Evolutionary conservation across 2,329 filamentous ascomycete genomes (phyloP), one percentile per base, ranked within the genome.

Genomic region (Thelonectria rubi): DNA sequence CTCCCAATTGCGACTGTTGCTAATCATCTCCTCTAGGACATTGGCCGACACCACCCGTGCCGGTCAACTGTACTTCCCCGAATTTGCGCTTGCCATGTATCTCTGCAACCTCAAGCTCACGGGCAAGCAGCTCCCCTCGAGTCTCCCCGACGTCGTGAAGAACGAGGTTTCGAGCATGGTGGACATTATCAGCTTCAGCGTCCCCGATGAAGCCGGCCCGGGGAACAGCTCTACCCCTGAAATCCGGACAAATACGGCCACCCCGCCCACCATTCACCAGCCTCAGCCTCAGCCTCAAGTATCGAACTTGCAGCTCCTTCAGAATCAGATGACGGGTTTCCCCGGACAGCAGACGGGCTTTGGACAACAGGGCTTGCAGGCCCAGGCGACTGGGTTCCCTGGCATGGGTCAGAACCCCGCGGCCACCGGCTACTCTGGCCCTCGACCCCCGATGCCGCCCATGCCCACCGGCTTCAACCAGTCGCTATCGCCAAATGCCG

Each of bases 101-200:
- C 87, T 99, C 32, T 99, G 95, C 83, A 99, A 98, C 74, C 75
- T 99, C 69, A 95, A 91, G 76, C 83, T 98, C 60, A 95, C 92
- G 1, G 93, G 93, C 61, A 97, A 97, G 78, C 82, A 89, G 1
- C 78, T 99, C 21, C 95, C 95, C 0, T 74, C 83, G 2, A 77
- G 75, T 6, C 83, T 99, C 10, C 95, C 95, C 0, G 93, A 97
- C 32, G 90, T 88, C 61, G 89, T 99, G 67, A 91, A 89, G 80
- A 99, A 99, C 72, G 95, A 99, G 77, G 95, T 99, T 17, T 98
- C 94, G 3, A 97, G 95, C 78, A 98, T 99, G 94, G 95, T 99
- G 42, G 95, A 99, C 74, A 99, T 99, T 58, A 99, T 99, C 74
- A 97, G 93, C 62, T 99, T 99, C 75, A 93, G 90, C 69, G 86